phyloP scores from a whole-genome alignment of 257 asterid species.

The Echium plantagineum region DNA sequence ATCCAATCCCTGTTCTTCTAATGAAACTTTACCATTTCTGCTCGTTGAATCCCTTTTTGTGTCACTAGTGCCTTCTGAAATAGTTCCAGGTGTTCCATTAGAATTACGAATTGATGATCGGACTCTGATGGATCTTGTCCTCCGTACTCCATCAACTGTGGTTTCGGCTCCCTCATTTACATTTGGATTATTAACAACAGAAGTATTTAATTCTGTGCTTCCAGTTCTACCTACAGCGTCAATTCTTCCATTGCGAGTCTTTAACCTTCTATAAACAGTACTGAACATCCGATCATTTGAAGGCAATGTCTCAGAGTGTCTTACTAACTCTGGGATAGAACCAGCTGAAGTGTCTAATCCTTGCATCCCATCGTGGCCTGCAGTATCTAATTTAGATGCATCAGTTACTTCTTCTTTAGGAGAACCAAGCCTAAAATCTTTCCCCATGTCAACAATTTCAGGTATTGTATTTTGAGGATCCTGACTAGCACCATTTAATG shows the following conservation, averaged over 20 bases:
- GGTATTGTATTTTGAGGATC: slow-evolving; percentile 16
- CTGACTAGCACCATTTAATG: slow-evolving; percentile 18
- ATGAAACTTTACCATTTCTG: slow-evolving; percentile 38
- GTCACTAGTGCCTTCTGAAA: slow-evolving; percentile 36
- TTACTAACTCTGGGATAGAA: slow-evolving; percentile 23
- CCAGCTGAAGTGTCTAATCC: too few relatives aligned
- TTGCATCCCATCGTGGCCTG: slow-evolving; percentile 13
- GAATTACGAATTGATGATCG: slow-evolving; percentile 44
- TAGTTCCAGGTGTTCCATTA: slow-evolving; percentile 26
- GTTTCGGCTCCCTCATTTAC: slow-evolving; percentile 23
- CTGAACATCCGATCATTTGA: slow-evolving; percentile 47
- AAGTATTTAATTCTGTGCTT: slow-evolving; percentile 43
- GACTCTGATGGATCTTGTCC: slow-evolving; percentile 56
- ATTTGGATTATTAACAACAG: slow-evolving; percentile 25
- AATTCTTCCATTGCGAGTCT: slow-evolving; percentile 40
- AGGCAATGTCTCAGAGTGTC: slow-evolving; percentile 38
- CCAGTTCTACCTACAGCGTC: slow-evolving; percentile 32
- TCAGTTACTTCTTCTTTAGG: slow-evolving; percentile 19
- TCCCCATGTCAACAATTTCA: slow-evolving; percentile 18
- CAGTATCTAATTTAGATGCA: slow-evolving; percentile 21
- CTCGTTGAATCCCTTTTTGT: slow-evolving; percentile 35
- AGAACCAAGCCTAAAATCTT: slow-evolving; percentile 21
- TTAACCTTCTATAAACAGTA: slow-evolving; percentile 79
- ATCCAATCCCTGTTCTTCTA: slow-evolving; percentile 42
- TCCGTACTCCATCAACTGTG: slow-evolving; percentile 46